Percentiles rank a stretch among this genome's conserved stretches.
These are phyloP conservation scores for Ulmus americana DNA, from an alignment of 331 rosid species.

Conservation along the genomic window DNA sequence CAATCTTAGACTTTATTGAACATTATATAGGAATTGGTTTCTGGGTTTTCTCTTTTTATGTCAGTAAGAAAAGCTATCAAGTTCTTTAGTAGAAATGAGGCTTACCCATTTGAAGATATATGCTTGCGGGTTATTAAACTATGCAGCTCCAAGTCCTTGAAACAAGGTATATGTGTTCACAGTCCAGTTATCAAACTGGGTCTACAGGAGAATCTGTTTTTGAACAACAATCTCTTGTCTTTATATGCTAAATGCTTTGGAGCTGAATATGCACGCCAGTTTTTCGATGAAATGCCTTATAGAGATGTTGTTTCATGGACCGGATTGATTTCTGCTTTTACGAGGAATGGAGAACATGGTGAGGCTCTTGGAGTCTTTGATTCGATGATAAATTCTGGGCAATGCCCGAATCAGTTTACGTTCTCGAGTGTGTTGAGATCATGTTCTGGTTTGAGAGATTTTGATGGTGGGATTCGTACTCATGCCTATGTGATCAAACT, in stretches of 20 bases:
- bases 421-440: constrained; percentile 45
- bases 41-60: background rate
- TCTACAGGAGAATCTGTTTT: constrained; percentile 46
- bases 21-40: background rate
- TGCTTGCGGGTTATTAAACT: constrained; percentile 43
- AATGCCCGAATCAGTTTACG: constrained; percentile 49
- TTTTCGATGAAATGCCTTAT: constrained; percentile 64
- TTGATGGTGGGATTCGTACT: constrained; percentile 32
- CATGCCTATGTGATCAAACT: constrained; percentile 48
- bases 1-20: background rate
- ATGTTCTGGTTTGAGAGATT: constrained; percentile 41
- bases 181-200: constrained; percentile 55
- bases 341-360: constrained; percentile 30
- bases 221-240: constrained; percentile 45
- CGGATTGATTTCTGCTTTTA: constrained; percentile 43
- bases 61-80: constrained; percentile 22
- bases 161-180: constrained; percentile 48
- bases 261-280: constrained; percentile 35
- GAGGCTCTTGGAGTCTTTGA: constrained; percentile 49
- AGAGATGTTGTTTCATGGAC: constrained; percentile 69
- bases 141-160: constrained; percentile 47
- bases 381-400: constrained; percentile 37
- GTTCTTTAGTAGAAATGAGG: constrained; percentile 24
- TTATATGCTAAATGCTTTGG: constrained; percentile 54
- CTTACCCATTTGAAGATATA: constrained; percentile 27